Conservation (phyloP, 805 yeast genomes). For the Ogataea populi-albae region DNA sequence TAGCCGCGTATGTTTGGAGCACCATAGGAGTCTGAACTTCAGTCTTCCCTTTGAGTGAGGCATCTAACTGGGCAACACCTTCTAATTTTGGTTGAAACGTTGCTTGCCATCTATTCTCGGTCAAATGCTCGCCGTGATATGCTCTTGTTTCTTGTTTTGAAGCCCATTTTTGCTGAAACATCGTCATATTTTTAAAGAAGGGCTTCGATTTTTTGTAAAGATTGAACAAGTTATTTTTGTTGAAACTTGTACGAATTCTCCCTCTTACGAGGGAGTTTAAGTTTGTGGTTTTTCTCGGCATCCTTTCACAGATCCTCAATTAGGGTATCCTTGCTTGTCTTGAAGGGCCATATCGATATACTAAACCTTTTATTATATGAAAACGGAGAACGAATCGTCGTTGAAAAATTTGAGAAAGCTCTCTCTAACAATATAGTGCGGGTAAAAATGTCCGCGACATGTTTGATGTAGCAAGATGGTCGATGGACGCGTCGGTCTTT, state of each 20-base stretch:
- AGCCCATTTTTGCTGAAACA: slow-evolving; percentile 88
- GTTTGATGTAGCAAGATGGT: too few species aligned
- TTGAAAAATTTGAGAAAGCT: too few species aligned
- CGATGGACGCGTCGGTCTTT: too few species aligned
- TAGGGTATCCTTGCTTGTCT: too few species aligned
- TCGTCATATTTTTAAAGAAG: slow-evolving; percentile 56
- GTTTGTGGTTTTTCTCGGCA: slow-evolving; percentile 32
- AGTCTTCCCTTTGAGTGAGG: slow-evolving; percentile 61
- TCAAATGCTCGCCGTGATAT: slow-evolving; percentile 91
- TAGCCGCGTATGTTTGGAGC: slow-evolving; percentile 81
- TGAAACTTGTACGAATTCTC: slow-evolving; percentile 82
- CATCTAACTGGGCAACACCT: slow-evolving; percentile 87
- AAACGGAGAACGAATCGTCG: too few species aligned
- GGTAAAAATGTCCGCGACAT: too few species aligned
- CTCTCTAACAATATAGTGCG: too few species aligned
- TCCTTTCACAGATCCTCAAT: too few species aligned
- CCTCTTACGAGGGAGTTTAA: slow-evolving; percentile 32
- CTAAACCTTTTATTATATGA: too few species aligned
- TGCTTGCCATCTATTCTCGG: slow-evolving; percentile 78
- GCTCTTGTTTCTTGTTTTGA: slow-evolving; percentile 91
- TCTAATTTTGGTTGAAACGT: slow-evolving; percentile 67
- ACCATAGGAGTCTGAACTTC: slow-evolving; percentile 73
- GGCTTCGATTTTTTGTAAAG: slow-evolving; percentile 66
- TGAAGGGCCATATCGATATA: too few species aligned
- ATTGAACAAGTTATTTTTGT: slow-evolving; percentile 88